Evolutionary conservation across 257 asterid genomes (phyloP).

Genomic region (Osmanthus fragrans): DNA sequence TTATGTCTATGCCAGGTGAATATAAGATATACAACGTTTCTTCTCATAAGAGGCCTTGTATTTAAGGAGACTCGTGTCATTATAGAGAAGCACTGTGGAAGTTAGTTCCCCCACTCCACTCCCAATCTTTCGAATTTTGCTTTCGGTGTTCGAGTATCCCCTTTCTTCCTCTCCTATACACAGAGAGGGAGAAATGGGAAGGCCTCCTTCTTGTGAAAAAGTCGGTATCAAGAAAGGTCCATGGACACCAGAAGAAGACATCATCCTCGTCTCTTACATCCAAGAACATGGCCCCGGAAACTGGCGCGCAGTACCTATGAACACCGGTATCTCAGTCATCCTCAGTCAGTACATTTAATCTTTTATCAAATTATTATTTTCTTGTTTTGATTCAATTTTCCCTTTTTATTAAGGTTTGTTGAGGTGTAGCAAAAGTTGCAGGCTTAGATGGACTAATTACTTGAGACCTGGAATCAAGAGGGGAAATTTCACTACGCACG

Average conservation of each 20-base stretch:
- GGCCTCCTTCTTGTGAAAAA: slow-evolving; percentile 93
- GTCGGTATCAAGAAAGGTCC: slow-evolving; percentile 95
- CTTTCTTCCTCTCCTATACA: background rate
- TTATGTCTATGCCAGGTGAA: background rate
- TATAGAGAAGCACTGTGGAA: background rate
- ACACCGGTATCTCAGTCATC: slow-evolving; percentile 49
- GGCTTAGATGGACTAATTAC: slow-evolving; percentile 94
- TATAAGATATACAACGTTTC: background rate
- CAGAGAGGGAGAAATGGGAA: slow-evolving; percentile 50
- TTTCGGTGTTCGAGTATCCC: background rate
- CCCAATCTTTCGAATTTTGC: background rate
- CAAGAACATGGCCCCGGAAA: slow-evolving; percentile 96
- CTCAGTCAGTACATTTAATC: background rate
- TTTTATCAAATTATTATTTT: background rate
- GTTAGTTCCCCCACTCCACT: background rate
- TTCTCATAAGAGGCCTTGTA: background rate
- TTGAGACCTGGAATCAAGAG: slow-evolving; percentile 95
- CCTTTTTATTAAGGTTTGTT: slow-evolving; percentile 47
- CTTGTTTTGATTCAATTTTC: background rate
- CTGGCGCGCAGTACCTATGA: slow-evolving; percentile 86
- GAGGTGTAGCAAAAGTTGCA: slow-evolving; percentile 98
- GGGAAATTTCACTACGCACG: slow-evolving; percentile 93
- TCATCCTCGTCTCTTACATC: slow-evolving; percentile 78
- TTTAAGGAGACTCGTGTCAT: slow-evolving; percentile 23
- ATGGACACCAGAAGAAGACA: slow-evolving; percentile 97